Evolutionary conservation across 2,329 filamentous ascomycete species (phyloP).

Genomic region (Stachybotrys echinatus): DNA sequence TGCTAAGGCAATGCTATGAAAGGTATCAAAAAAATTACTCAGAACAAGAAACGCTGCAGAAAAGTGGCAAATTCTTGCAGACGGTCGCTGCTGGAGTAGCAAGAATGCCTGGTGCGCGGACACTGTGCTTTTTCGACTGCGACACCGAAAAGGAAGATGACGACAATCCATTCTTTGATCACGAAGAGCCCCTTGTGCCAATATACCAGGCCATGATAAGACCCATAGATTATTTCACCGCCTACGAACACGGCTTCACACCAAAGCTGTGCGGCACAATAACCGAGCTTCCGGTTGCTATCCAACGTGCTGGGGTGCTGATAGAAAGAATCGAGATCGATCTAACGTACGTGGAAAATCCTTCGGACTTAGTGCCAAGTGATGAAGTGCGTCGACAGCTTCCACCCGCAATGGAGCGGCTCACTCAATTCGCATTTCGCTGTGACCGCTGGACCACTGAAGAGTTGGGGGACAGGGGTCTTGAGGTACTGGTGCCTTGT

Average conservation of each 20-base stretch:
- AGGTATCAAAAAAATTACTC: conserved; percentile 1
- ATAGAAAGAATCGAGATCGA: conserved; percentile 1
- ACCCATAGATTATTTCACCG: not conserved
- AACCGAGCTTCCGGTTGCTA: conserved; percentile 1
- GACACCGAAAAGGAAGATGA: not conserved
- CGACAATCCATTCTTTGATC: not conserved
- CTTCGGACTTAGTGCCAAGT: not conserved
- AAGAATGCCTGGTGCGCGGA: conserved; percentile 1
- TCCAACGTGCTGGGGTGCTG: not conserved
- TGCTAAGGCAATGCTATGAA: not conserved
- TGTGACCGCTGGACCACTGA: not conserved
- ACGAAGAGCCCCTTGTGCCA: conserved; percentile 1
- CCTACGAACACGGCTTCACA: conserved; percentile 1
- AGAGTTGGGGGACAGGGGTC: not conserved
- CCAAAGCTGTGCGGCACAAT: conserved; percentile 1
- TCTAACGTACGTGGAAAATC: not conserved
- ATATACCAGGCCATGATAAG: not conserved
- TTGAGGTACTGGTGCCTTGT: not conserved
- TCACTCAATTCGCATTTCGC: not conserved
- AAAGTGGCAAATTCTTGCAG: not conserved
- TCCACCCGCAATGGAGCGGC: conserved; percentile 2
- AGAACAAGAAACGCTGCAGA: conserved; percentile 2
- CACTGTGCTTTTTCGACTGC: conserved; percentile 1
- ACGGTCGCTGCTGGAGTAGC: conserved; percentile 1
- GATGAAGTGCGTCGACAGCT: not conserved